Evolutionary conservation across 768 basidiomycete genomes (phyloP).

Genomic region (Tylopilus cervinicoccineus): DNA sequence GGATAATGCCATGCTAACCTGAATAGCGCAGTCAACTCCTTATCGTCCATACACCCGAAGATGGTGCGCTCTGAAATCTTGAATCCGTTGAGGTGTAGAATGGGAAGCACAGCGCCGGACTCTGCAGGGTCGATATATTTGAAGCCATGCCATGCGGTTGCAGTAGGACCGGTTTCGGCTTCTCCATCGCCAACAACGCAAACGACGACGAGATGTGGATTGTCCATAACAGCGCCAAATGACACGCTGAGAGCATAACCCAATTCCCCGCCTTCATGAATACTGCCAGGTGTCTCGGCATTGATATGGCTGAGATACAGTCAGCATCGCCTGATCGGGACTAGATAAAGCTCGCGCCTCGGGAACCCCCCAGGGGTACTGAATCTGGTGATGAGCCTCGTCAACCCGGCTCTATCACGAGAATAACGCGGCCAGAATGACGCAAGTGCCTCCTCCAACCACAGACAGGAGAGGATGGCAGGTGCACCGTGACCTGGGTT

Average conservation of each 20-base stretch:
- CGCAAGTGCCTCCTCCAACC: conserved; percentile 74
- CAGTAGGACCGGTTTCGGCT: conserved; percentile 77
- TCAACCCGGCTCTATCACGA: conserved; percentile 53
- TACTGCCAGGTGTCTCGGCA: conserved; percentile 82
- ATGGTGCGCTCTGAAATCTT: conserved; percentile 91
- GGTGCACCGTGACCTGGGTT: conserved; percentile 75
- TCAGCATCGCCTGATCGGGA: not conserved
- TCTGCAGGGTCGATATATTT: conserved; percentile 91
- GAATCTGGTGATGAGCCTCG: conserved; percentile 69
- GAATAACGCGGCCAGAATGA: conserved; percentile 56
- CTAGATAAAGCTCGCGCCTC: conserved; percentile 42
- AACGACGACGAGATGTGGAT: conserved; percentile 76
- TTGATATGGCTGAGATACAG: conserved; percentile 56
- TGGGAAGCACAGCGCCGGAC: conserved; percentile 88
- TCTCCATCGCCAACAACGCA: conserved; percentile 90
- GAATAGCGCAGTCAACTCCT: conserved; percentile 73
- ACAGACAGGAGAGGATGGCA: conserved; percentile 79
- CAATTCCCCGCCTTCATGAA: conserved; percentile 90
- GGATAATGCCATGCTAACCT: conserved; percentile 37
- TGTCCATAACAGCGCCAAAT: conserved; percentile 90
- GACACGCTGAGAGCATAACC: conserved; percentile 85
- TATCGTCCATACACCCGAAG: conserved; percentile 87
- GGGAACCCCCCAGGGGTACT: conserved; percentile 84
- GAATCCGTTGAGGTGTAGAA: conserved; percentile 85
- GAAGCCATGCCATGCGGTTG: conserved; percentile 78